Evolutionary conservation across 2,329 filamentous ascomycete genomes (phyloP), one percentile per base, ranked within the genome.

Genomic region (Leptographium wingfieldii): DNA sequence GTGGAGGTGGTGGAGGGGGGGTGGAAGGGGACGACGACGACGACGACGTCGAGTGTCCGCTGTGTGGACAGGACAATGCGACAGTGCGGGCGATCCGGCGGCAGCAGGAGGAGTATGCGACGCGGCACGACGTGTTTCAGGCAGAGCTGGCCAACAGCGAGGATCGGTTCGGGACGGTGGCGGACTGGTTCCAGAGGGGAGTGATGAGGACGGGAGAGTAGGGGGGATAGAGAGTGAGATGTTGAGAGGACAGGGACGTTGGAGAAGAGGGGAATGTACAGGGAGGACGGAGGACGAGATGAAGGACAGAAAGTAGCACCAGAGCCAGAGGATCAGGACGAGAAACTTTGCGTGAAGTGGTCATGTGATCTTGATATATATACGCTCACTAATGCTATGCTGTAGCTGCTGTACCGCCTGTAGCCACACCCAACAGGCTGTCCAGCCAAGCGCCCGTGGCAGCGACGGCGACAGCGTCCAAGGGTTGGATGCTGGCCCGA

Each of bases 141-240:
- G 83, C 87, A 62, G 90, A 91, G 66, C 73, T 99, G 64, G 84
- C 84, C 68, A 74, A 85, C 64, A 90, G 88, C 59, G 84, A 85
- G 48, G 92, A 96, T 72, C 81, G 88, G 58, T 96, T 97, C 71
- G 88, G 83, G n/a, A 92, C 90, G 1, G 82, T 97, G 60, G 90
- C 90, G 62, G 90, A 96, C 69, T 99, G 94, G 83, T 97, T 96
- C 77, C 92, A 92, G 0, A 78, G 92, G 60, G 92, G 94, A 1
- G 91, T 97, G 3, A 95, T 97, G 91, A 81, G 79, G 31, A 67
- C 62, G 62, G 69, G 53, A 72, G 55, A 56, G 35, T 61, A 51
- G 46, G 27, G 22, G 53, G 54, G 19, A 29, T 3, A 1, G 57
- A 31, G 31, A 7, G 31, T 31, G 31, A 31, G 31, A 31, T 5